Conservation (phyloP, 1,284 basidiomycete species). For the Fomitopsis betulina region DNA sequence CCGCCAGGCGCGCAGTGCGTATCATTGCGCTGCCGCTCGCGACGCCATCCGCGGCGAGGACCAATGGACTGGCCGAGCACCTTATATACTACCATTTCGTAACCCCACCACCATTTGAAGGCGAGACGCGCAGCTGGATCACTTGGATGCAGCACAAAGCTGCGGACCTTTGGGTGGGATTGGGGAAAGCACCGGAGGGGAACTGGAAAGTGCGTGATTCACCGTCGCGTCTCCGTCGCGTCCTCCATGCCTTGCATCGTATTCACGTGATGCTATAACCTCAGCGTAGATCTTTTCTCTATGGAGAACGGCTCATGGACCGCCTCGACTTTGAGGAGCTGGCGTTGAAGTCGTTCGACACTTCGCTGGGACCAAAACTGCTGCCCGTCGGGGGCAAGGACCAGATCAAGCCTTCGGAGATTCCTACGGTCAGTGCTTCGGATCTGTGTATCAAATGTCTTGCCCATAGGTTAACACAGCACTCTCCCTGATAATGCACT, state of each 20-base stretch:
- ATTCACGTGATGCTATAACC: background rate
- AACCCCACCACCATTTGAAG: slow-evolving; percentile 22
- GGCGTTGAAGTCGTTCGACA: slow-evolving; percentile 64
- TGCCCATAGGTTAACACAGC: slow-evolving; percentile 19
- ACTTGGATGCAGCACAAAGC: slow-evolving; percentile 49
- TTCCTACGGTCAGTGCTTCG: slow-evolving; percentile 18
- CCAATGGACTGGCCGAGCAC: slow-evolving; percentile 18
- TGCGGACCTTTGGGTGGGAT: slow-evolving; percentile 51
- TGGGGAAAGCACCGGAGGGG: slow-evolving; percentile 57
- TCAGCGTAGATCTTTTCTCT: slow-evolving; percentile 53
- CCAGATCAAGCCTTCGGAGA: slow-evolving; percentile 10
- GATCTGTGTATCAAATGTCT: background rate
- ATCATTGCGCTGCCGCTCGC: slow-evolving; percentile 45
- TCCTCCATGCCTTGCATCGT: background rate
- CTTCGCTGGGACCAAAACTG: slow-evolving; percentile 52
- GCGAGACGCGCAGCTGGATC: slow-evolving; percentile 19
- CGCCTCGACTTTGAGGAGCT: slow-evolving; percentile 75
- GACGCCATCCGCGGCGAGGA: slow-evolving; percentile 9
- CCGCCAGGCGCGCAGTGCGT: slow-evolving; percentile 32
- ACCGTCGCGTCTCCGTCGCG: background rate
- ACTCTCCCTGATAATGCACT: background rate
- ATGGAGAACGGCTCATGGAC: slow-evolving; percentile 64
- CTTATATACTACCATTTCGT: slow-evolving; percentile 48
- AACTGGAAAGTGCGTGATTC: slow-evolving; percentile 57
- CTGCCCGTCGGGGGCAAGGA: slow-evolving; percentile 17